These are phyloP conservation scores for Schrenkiella parvula DNA, from an alignment of 345 rosid species.

Conservation along the genomic window DNA sequence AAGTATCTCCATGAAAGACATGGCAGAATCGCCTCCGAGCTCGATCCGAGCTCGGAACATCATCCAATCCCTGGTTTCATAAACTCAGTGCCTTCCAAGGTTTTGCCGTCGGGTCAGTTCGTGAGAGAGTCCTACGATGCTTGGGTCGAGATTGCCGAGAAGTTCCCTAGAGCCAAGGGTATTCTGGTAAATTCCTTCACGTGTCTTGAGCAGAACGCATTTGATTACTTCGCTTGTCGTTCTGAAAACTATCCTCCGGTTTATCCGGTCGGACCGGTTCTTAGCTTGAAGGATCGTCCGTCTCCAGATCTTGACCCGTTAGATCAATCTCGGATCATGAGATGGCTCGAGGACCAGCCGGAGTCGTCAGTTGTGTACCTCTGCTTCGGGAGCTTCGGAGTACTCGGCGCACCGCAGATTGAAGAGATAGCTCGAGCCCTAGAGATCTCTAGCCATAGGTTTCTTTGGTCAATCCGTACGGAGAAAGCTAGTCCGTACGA, in stretches of 20 bases:
- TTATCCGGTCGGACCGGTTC: not conserved
- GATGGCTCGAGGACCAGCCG: not conserved
- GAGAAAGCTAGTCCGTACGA: not conserved
- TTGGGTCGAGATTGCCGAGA: constrained; percentile 12
- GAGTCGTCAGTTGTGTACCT: not conserved
- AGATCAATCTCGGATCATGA: not conserved
- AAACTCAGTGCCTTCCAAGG: constrained; percentile 33
- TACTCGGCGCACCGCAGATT: not conserved
- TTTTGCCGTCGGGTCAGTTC: constrained; percentile 34
- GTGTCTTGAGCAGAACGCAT: constrained; percentile 8
- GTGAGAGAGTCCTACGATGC: constrained; percentile 34
- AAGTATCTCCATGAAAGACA: constrained; percentile 34
- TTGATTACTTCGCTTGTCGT: not conserved
- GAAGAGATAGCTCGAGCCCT: not conserved
- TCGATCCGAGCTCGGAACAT: not conserved
- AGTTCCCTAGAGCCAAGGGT: constrained; percentile 22
- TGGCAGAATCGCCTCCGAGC: not conserved
- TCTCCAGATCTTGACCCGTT: not conserved
- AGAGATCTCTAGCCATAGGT: not conserved
- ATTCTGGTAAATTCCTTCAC: constrained; percentile 40
- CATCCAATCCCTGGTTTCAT: constrained; percentile 33
- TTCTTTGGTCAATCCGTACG: not conserved
- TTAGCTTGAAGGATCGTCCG: not conserved
- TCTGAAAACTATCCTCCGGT: not conserved
- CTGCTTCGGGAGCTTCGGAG: not conserved